Base-by-base conservation (phyloP, 306 rosid genomes). In the Rubus parviflorus region DNA sequence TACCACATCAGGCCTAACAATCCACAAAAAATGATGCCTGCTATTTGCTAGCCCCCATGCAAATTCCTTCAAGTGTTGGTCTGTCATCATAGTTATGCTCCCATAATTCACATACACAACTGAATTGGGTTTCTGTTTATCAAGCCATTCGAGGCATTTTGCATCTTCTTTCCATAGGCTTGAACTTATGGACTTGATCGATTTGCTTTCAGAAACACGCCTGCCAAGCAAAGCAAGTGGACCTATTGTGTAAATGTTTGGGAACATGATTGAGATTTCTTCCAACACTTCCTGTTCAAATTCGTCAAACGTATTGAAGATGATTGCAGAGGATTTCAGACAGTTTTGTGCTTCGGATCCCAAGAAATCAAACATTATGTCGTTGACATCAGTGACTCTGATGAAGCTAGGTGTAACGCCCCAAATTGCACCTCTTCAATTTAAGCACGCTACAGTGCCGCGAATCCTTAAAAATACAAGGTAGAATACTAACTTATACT, bases 21-120 rank as follows among this genome's bases (percentile, higher is more conserved):
- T 80, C 86, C 89, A 86, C 72, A 82, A 40, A 72, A 84, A 83
- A 1, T 83, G 77, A 13, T 69, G 77, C 20, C 80, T 75, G 68
- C 85, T 84, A 19, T 80, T 83, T 37, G 91, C 89, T 6, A 83
- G 77, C 12, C 89, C 89, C 88, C 85, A 79, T 22, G 85, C 87
- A 75, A 88, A 79, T 47, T 88, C 91, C 42, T n/a, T 79, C 15
- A 88, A 20, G 30, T 73, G 71, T 41, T 77, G 64, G 12, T 85
- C 72, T 2, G 84, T 75, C 76, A 83, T 85, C 14, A 64, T 77
- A 0, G 84, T 81, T 45, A 78, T 2, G 19, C 87, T 84, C 1
- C 87, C 87, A 76, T 81, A 81, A 23, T 78, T 88, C 6, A 85
- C 73, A 7, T 85, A 87, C 19, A 83, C 68, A 45, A 85, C 87